These are phyloP conservation scores for Nicotiana attenuata DNA, from an alignment of 257 asterid genomes.

Conservation along the genomic window DNA sequence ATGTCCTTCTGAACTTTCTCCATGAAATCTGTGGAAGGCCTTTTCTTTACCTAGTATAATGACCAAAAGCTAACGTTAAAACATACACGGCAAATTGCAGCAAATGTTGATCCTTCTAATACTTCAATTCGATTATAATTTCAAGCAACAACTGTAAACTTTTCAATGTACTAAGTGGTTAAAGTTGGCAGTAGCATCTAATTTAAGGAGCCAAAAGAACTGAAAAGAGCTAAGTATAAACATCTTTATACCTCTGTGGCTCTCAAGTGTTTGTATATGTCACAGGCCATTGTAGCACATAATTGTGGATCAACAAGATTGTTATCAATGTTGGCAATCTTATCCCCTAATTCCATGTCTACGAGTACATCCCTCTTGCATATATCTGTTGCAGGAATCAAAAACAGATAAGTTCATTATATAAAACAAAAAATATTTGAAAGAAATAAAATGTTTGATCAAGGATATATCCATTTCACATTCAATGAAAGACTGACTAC, in stretches of 20 bases:
- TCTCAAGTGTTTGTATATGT: slow-evolving; percentile 80
- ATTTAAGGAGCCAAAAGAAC: background rate
- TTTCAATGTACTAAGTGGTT: background rate
- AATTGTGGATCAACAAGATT: slow-evolving; percentile 73
- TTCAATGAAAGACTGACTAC: background rate
- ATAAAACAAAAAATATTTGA: background rate
- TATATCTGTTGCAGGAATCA: slow-evolving; percentile 35
- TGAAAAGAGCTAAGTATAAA: background rate
- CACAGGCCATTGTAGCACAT: slow-evolving; percentile 89
- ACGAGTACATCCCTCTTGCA: slow-evolving; percentile 65
- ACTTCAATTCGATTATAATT: background rate
- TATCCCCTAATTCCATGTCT: slow-evolving; percentile 32
- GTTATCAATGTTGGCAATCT: slow-evolving; percentile 53
- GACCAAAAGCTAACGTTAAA: background rate
- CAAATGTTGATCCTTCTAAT: background rate
- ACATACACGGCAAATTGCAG: background rate
- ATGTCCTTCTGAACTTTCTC: slow-evolving; percentile 45
- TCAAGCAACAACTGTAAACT: background rate
- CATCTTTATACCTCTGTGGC: slow-evolving; percentile 66
- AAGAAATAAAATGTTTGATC: background rate
- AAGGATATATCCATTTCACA: background rate
- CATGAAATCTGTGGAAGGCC: slow-evolving; percentile 45
- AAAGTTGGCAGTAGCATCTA: background rate
- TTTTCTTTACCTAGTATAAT: slow-evolving; percentile 56
- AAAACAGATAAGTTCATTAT: background rate